A percentile compares a stretch with the other conserved stretches of the same genome.
These are phyloP conservation scores for Haematococcus lacustris DNA, from an alignment of 139 green algal species.

Conservation along the genomic window DNA sequence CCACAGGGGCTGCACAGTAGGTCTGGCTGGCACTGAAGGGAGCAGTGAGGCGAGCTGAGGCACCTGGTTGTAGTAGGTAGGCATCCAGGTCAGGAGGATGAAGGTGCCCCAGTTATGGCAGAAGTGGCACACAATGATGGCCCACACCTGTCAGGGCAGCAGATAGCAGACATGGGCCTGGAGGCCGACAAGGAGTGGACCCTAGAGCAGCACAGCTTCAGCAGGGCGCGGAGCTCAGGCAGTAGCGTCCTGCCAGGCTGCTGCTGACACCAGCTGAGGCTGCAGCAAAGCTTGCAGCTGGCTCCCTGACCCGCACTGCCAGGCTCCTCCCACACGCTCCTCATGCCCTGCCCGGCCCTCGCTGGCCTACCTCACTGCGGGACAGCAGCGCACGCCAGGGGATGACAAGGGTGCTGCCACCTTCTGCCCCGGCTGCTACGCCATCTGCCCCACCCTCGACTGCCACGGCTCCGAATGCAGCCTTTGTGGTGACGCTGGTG, in stretches of 20 bases:
- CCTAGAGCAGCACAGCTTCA: no score
- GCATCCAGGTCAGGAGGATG: slow-evolving; percentile 99
- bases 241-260: neutral
- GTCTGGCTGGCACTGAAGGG: no score
- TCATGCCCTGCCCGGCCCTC: no score
- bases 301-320: neutral
- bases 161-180: no score
- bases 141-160: slow-evolving; percentile 62
- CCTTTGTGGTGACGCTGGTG: neutral
- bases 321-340: neutral
- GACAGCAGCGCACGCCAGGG: slow-evolving; percentile 86
- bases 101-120: slow-evolving; percentile 99
- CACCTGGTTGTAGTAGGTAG: slow-evolving; percentile 91
- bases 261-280: neutral
- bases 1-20: no score
- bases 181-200: no score
- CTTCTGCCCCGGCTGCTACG: neutral
- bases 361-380: slow-evolving; percentile 47
- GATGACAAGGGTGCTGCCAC: slow-evolving; percentile 34
- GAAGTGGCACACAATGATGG: slow-evolving; percentile 94
- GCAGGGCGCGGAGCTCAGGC: no score
- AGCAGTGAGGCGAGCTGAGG: no score
- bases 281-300: neutral
- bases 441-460: neutral
- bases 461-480: neutral